Evolutionary conservation across 345 rosid genomes (phyloP), one percentile per base, ranked within the genome.

Genomic region (Salix purpurea): DNA sequence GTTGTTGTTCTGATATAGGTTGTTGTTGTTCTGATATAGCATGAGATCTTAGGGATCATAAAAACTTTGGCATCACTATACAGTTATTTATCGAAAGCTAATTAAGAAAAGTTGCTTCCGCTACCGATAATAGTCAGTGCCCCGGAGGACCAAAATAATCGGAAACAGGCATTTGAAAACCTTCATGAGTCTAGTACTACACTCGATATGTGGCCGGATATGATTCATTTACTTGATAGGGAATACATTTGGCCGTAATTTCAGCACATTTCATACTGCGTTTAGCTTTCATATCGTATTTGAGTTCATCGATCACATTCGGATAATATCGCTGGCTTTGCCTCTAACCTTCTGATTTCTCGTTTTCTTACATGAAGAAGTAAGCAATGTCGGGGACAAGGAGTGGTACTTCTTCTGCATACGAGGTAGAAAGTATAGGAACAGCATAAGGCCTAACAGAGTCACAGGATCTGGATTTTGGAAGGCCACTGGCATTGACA

Each of bases 401-500:
- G 97, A 92, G 74, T 84, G 93, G 86, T 92, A 89, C 74, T 90
- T 90, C 87, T 92, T 89, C 75, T 88, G 94, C 90, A 81, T 83
- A 80, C 89, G 97, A 81, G 97, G 93, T 37, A 85, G 97, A 26
- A 92, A 92, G 81, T 92, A 92, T 75, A 88, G 84, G 76, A 92
- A 92, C 85, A 90, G 97, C 78, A 75, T 92, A 56, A 84, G 95
- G 83, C 97, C 97, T 0, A 92, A 92, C 70, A 85, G 97, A 30
- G 97, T 90, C 6, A 92, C 97, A 1, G 91, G 91, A 37, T 92
- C 97, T 26, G 97, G 97, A 21, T 92, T 92, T 30, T 92, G 97
- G 97, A 92, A 92, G 79, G 97, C 97, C 48, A 92, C 97, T 0
- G 97, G 97, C 10, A 92, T 92, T 65, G 97, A 92, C 83, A 89